Percentiles rank a stretch among this genome's conserved stretches.
These are phyloP conservation scores for Cornus kousa DNA, from an alignment of 148 eudicot genomes.

Conservation along the genomic window DNA sequence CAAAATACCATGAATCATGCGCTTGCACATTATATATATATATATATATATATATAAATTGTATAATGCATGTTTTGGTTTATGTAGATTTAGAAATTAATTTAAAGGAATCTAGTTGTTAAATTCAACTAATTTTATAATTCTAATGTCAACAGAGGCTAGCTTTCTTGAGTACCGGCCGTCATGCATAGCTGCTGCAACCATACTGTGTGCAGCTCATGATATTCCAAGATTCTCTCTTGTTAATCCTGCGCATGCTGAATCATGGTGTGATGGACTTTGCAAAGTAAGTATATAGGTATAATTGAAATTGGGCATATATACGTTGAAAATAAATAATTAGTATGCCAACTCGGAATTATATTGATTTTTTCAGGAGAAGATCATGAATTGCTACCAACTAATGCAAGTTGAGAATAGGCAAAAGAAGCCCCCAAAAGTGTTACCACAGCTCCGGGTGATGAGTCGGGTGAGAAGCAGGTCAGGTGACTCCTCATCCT, in stretches of 20 bases:
- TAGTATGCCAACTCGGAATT: background rate
- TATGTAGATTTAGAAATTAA: too few relatives aligned
- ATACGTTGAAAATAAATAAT: too few relatives aligned
- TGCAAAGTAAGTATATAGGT: constrained; percentile 54
- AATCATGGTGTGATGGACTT: constrained; percentile 87
- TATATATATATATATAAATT: too few relatives aligned
- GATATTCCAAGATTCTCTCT: constrained; percentile 70
- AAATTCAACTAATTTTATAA: too few relatives aligned
- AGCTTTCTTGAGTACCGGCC: constrained; percentile 77
- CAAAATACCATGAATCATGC: too few relatives aligned
- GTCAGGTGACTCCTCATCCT: constrained; percentile 45
- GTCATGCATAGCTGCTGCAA: constrained; percentile 84
- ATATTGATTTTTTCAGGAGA: constrained; percentile 50
- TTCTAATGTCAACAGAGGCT: constrained; percentile 40
- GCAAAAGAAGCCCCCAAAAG: constrained; percentile 47
- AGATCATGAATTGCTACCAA: constrained; percentile 54
- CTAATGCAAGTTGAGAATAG: constrained; percentile 45
- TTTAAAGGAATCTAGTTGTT: too few relatives aligned
- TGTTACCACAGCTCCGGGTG: constrained; percentile 60
- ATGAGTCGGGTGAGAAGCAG: constrained; percentile 47
- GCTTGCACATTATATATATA: too few relatives aligned
- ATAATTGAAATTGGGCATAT: background rate
- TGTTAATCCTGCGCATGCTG: constrained; percentile 64
- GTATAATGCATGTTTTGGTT: too few relatives aligned
- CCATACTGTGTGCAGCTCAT: constrained; percentile 79